phyloP scores from a whole-genome alignment of 768 basidiomycete species.

The Brasilioporus rufonigricans region DNA sequence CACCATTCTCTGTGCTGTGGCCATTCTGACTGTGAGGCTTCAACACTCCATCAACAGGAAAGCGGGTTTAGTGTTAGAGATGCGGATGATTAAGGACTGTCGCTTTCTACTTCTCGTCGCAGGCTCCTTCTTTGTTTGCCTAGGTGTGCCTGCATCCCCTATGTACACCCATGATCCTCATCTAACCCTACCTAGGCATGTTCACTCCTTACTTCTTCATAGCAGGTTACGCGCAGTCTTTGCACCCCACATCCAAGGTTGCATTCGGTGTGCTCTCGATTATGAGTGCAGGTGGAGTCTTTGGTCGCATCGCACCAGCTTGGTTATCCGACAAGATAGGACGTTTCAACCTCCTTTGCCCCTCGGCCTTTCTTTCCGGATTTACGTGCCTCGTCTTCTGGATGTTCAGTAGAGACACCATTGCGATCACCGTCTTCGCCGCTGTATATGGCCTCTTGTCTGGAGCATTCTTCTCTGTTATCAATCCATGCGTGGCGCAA shows the following conservation, averaged over 20 bases:
- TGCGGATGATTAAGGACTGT: conserved; percentile 40
- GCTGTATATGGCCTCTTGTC: conserved; percentile 61
- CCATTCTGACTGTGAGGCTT: conserved; percentile 46
- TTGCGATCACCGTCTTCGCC: conserved; percentile 49
- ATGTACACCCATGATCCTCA: not conserved
- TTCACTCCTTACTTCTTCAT: conserved; percentile 76
- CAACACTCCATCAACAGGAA: conserved; percentile 19
- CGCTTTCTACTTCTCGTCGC: conserved; percentile 51
- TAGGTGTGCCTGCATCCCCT: conserved; percentile 43
- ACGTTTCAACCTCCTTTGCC: conserved; percentile 63
- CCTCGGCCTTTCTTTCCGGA: conserved; percentile 61
- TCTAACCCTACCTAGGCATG: conserved; percentile 43
- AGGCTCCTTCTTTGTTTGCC: conserved; percentile 57
- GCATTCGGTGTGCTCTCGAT: conserved; percentile 60
- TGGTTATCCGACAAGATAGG: conserved; percentile 64
- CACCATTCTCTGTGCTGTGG: conserved; percentile 44
- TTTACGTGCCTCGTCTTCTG: conserved; percentile 58
- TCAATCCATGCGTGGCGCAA: conserved; percentile 66
- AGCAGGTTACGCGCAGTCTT: conserved; percentile 51
- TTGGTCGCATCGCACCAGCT: conserved; percentile 64
- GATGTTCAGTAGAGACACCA: conserved; percentile 44
- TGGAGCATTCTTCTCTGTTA: conserved; percentile 65
- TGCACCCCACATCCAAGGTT: conserved; percentile 34
- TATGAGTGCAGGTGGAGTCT: conserved; percentile 65
- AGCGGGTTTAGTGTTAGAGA: conserved; percentile 20